phyloP scores from a whole-genome alignment of 2,329 filamentous ascomycete genomes.

The Didymella exigua region DNA sequence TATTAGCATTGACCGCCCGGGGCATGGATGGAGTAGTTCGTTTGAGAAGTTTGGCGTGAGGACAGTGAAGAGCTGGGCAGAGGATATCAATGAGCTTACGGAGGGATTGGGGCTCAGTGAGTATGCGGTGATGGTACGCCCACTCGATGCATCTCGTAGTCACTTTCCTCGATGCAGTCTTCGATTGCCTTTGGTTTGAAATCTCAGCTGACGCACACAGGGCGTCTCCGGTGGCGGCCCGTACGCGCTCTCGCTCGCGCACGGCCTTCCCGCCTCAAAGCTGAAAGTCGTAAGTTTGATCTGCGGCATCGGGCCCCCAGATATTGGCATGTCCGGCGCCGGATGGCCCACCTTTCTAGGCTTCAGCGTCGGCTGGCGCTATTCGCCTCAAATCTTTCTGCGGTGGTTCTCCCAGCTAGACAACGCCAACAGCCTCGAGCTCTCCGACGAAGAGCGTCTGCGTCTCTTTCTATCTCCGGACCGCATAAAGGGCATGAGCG shows the following conservation, averaged over 20 bases:
- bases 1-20: conserved; percentile 37
- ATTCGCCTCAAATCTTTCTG: conserved; percentile 20
- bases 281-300: conserved; percentile 35
- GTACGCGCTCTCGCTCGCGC: conserved; percentile 39
- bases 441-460: conserved; percentile 30
- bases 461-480: conserved; percentile 15
- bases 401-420: conserved; percentile 35
- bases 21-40: conserved; percentile 36
- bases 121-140: conserved; percentile 35
- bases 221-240: conserved; percentile 44
- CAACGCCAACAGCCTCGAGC: conserved; percentile 35
- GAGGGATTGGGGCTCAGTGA: conserved; percentile 25
- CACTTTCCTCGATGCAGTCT: too few species aligned
- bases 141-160: too few species aligned
- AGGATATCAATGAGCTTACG: conserved; percentile 32
- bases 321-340: conserved; percentile 45
- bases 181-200: too few species aligned
- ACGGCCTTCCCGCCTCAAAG: conserved; percentile 22
- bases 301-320: conserved; percentile 43
- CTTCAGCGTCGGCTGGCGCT: conserved; percentile 41
- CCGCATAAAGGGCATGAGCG: conserved; percentile 4
- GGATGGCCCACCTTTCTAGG: conserved; percentile 31
- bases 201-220: conserved; percentile 16
- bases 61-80: conserved; percentile 30
- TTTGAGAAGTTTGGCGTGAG: conserved; percentile 14